Percentiles rank a stretch among this genome's conserved stretches.
phyloP scores from a whole-genome alignment of 345 rosid species.

The Capsella bursapastoris region DNA sequence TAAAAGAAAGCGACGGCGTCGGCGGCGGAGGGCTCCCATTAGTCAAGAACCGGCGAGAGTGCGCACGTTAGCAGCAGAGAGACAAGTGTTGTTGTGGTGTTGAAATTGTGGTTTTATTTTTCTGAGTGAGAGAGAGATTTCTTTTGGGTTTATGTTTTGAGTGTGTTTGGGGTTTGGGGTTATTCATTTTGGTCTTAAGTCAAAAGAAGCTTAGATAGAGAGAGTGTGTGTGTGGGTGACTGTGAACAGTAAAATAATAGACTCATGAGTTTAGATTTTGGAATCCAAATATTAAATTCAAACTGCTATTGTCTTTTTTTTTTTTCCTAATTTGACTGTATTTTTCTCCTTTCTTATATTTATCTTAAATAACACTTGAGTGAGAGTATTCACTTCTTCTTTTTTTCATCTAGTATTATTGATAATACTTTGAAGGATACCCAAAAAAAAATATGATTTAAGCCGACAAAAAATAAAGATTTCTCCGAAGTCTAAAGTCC shows the following conservation, averaged over 20 bases:
- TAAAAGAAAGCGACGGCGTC: slow-evolving; percentile 39
- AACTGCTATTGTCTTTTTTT: slow-evolving; percentile 20
- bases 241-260: slow-evolving; percentile 31
- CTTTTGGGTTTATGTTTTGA: slow-evolving; percentile 22
- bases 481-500: too few relatives aligned
- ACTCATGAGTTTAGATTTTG: slow-evolving; percentile 29
- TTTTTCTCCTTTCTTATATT: background rate
- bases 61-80: slow-evolving; percentile 29
- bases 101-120: background rate
- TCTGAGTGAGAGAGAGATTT: slow-evolving; percentile 10
- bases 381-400: slow-evolving; percentile 7
- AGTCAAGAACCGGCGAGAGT: slow-evolving; percentile 41
- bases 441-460: too few relatives aligned
- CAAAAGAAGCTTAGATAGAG: slow-evolving; percentile 36
- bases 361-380: background rate
- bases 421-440: too few relatives aligned
- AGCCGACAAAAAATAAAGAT: too few relatives aligned
- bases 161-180: slow-evolving; percentile 34
- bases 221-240: slow-evolving; percentile 6
- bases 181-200: slow-evolving; percentile 43
- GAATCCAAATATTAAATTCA: slow-evolving; percentile 39
- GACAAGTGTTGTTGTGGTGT: slow-evolving; percentile 22
- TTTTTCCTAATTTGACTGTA: background rate
- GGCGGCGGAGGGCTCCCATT: slow-evolving; percentile 59
- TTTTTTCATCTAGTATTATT: too few relatives aligned